phyloP scores from a whole-genome alignment of 257 asterid species.

The Linderniella brevidens region DNA sequence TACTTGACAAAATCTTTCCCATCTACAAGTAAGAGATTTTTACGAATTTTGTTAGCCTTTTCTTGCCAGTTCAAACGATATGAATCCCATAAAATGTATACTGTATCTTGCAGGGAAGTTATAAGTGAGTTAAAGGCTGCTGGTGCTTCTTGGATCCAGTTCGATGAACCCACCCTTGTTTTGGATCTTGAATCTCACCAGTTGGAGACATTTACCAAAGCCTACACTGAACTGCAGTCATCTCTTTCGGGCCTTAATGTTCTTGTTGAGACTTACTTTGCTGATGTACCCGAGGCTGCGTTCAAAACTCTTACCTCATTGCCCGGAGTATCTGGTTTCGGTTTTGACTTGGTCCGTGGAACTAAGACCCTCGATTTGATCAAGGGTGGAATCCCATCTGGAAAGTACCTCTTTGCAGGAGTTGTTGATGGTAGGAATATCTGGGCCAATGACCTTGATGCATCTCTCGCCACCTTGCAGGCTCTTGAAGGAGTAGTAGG shows the following conservation, averaged over 20 bases:
- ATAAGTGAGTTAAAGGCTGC: conserved; percentile 80
- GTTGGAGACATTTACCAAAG: conserved; percentile 29
- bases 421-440: conserved; percentile 76
- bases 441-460: conserved; percentile 63
- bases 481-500: conserved; percentile 52
- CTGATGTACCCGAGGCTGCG: conserved; percentile 38
- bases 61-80: too few relatives aligned
- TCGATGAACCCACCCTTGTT: conserved; percentile 89
- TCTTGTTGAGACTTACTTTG: conserved; percentile 33
- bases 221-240: conserved; percentile 26
- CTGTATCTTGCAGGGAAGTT: conserved; percentile 55
- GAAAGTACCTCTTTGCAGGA: conserved; percentile 55
- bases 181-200: conserved; percentile 57
- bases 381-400: conserved; percentile 48
- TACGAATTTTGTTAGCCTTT: too few relatives aligned
- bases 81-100: not conserved
- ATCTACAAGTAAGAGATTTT: conserved; percentile 51
- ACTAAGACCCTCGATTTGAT: conserved; percentile 43
- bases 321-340: conserved; percentile 31
- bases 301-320: conserved; percentile 34
- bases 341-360: conserved; percentile 58
- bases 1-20: conserved; percentile 81
- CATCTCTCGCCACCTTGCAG: conserved; percentile 35
- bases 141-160: conserved; percentile 90
- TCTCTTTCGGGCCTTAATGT: conserved; percentile 37